These are phyloP conservation scores for Eucalyptus pauciflora DNA, from an alignment of 345 rosid genomes.

Conservation along the genomic window DNA sequence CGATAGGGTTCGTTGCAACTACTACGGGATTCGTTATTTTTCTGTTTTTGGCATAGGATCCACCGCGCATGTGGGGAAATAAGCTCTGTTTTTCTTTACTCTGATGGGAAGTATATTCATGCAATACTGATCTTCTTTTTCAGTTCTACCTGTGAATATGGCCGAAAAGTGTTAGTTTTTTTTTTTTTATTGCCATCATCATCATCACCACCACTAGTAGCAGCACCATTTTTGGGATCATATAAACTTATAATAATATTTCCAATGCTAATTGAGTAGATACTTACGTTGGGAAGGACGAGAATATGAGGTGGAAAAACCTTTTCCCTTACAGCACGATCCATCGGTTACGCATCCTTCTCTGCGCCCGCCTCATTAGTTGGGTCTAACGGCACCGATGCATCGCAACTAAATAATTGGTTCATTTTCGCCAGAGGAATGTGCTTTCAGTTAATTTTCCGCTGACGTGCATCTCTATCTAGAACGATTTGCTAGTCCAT, in stretches of 20 bases:
- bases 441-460: background rate
- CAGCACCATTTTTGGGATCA: background rate
- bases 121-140: background rate
- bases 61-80: background rate
- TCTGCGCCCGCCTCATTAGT: background rate
- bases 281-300: background rate
- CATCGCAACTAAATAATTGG: background rate
- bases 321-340: background rate
- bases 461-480: background rate
- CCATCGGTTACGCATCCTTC: background rate
- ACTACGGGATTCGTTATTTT: background rate
- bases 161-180: background rate
- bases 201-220: background rate
- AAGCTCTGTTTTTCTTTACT: background rate
- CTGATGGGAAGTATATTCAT: background rate
- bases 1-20: background rate
- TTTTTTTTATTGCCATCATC: rapidly evolving
- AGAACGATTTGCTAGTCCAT: background rate
- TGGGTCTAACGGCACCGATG: background rate
- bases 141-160: background rate
- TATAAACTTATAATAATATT: background rate
- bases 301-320: background rate
- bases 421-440: background rate
- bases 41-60: background rate
- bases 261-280: background rate